Base-by-base conservation (phyloP, 164 flowering plant genomes). In the Vitis labrusca region DNA sequence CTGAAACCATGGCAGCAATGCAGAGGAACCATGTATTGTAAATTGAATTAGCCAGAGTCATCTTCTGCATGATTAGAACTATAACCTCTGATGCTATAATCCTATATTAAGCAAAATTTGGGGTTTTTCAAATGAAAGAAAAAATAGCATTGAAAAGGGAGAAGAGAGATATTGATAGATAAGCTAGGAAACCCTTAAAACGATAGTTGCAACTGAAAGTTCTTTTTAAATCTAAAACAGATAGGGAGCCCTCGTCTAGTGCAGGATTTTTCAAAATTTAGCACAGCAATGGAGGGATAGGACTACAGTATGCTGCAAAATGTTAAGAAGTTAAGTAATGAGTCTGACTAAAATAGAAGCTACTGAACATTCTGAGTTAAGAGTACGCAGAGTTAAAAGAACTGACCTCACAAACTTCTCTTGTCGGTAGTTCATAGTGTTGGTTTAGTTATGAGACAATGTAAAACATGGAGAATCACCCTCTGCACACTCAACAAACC, bases 351-450 rank as follows among this genome's bases (percentile, higher is more conserved):
- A 62, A 14, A n/a, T 53, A 53, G 56, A 53, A 53, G 56, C 27
- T 15, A 47, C 12, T 49, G 13, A 63, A 63, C 27, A 23, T 23
- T 23, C 27, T 23, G 27, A 23, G 27, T 23, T 23, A 23, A 52
- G 44, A 32, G 49, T 16, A 55, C 1, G 3, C 17, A 71, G 15
- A 27, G 64, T 68, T 3, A 23, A 23, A 6, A 64, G 23, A 59
- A 71, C 81, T 50, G 61, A 78, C 82, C 82, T 76, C 57, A 79
- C 82, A 57, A 73, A 63, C 59, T 79, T 79, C 70, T 76, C 79
- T 50, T 32, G 74, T 19, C n/a, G 72, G 29, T 49, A 64, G 29
- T 10, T 67, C 82, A 79, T 79, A 44, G 59, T 61, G 71, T 50
- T 3, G 17, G 27, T 44, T 50, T 73, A 50, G 2, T 62, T 27